phyloP scores from a whole-genome alignment of 305 asterid genomes.

The Fraxinus paxiana region DNA sequence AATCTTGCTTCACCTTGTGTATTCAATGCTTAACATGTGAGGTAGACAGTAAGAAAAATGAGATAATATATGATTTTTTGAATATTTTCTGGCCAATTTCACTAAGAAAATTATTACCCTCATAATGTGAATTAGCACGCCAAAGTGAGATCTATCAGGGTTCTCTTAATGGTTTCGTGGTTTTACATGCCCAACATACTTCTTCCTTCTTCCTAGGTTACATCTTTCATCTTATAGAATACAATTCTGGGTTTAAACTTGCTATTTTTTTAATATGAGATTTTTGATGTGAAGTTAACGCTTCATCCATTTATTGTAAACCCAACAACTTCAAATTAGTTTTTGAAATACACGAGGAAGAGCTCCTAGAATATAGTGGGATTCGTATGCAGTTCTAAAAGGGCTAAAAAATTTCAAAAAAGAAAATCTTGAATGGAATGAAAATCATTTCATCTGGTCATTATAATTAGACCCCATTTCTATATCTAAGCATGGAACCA shows the following conservation, averaged over 20 bases:
- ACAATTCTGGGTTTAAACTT: not conserved
- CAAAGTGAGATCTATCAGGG: not conserved
- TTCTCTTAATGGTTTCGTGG: not conserved
- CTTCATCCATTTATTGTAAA: not conserved
- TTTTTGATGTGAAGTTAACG: not conserved
- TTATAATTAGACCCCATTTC: not conserved
- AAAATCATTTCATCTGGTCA: not conserved
- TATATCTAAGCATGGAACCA: not conserved
- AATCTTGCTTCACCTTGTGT: not conserved
- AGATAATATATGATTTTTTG: not conserved
- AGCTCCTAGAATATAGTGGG: not conserved
- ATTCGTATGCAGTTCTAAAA: not conserved
- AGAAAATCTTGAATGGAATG: not conserved
- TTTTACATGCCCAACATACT: not conserved
- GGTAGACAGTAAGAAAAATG: not conserved
- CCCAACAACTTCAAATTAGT: not conserved
- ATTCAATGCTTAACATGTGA: not conserved
- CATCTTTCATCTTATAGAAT: not conserved
- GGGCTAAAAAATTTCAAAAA: not conserved
- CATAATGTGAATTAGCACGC: not conserved
- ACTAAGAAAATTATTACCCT: not conserved
- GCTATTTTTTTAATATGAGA: not conserved
- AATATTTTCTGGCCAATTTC: slow-evolving; percentile 1
- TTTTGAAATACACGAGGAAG: not conserved
- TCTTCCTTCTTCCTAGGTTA: not conserved